Percentiles rank a stretch among this genome's conserved stretches.
Conservation (phyloP, 257 asterid genomes). For the Scutellaria minor region DNA sequence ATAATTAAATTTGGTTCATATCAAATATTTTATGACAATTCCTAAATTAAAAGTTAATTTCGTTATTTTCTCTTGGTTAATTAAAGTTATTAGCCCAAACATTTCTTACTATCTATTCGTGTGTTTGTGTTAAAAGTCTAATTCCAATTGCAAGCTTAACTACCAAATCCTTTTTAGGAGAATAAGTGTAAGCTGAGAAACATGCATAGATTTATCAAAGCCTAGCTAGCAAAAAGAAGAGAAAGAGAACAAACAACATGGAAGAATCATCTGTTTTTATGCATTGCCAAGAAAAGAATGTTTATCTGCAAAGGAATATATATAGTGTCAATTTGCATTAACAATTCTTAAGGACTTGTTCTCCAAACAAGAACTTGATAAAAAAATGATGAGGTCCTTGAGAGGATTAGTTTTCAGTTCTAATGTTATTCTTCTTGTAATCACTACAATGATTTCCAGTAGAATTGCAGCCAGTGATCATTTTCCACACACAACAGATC, state of each 20-base stretch:
- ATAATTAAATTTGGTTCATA: too few species aligned
- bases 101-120: too few species aligned
- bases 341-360: slow-evolving; percentile 10
- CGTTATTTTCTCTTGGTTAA: too few species aligned
- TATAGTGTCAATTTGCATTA: background rate
- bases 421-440: slow-evolving; percentile 27
- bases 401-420: background rate
- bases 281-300: slow-evolving; percentile 39
- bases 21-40: too few species aligned
- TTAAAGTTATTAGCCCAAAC: too few species aligned
- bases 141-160: too few species aligned
- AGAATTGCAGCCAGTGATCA: slow-evolving; percentile 24
- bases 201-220: background rate
- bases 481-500: background rate
- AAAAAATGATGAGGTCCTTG: slow-evolving; percentile 9
- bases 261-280: slow-evolving; percentile 7
- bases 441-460: slow-evolving; percentile 21
- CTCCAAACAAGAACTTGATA: background rate
- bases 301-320: background rate
- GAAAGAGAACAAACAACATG: background rate
- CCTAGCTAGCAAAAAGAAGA: too few species aligned
- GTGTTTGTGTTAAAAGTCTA: too few species aligned
- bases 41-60: too few species aligned
- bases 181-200: slow-evolving; percentile 15
- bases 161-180: background rate